These are phyloP conservation scores for Pseudopyricularia cyperi DNA, from an alignment of 2,329 filamentous ascomycete species.

Conservation along the genomic window DNA sequence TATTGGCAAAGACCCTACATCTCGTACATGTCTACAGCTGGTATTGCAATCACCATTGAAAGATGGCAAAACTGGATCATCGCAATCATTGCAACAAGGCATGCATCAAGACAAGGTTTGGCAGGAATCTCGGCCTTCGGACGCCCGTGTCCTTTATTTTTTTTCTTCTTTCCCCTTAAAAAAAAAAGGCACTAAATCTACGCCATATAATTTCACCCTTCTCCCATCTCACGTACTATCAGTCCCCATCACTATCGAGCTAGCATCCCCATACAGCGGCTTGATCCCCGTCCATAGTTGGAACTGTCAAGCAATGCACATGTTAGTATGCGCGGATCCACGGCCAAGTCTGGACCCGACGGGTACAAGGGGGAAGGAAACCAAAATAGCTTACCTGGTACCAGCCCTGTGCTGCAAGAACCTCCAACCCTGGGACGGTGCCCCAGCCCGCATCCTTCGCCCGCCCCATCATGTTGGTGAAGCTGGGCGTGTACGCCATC, in stretches of 20 bases:
- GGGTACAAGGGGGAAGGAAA: not conserved
- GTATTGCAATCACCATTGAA: too few relatives aligned
- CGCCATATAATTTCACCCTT: too few relatives aligned
- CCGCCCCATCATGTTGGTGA: constrained; percentile 75
- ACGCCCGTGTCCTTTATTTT: too few relatives aligned
- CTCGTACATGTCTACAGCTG: too few relatives aligned
- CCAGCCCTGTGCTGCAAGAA: constrained; percentile 76
- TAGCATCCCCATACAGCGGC: constrained; percentile 31
- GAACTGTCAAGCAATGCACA: constrained; percentile 36
- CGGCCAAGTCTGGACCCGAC: too few relatives aligned
- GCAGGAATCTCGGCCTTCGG: too few relatives aligned
- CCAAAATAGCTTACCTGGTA: constrained; percentile 52
- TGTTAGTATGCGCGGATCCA: constrained; percentile 10
- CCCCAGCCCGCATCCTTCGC: constrained; percentile 68
- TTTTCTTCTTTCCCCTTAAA: too few relatives aligned
- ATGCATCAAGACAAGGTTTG: too few relatives aligned
- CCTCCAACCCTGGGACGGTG: constrained; percentile 77
- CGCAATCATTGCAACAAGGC: too few relatives aligned
- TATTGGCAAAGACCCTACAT: too few relatives aligned
- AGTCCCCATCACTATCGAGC: not conserved
- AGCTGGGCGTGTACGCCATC: constrained; percentile 88
- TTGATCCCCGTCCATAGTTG: constrained; percentile 74
- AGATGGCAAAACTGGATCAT: too few relatives aligned
- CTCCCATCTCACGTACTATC: not conserved
- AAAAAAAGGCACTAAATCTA: too few relatives aligned